Base-by-base conservation (phyloP, 768 basidiomycete species). In the Pilatotrama ljubarskyi region DNA sequence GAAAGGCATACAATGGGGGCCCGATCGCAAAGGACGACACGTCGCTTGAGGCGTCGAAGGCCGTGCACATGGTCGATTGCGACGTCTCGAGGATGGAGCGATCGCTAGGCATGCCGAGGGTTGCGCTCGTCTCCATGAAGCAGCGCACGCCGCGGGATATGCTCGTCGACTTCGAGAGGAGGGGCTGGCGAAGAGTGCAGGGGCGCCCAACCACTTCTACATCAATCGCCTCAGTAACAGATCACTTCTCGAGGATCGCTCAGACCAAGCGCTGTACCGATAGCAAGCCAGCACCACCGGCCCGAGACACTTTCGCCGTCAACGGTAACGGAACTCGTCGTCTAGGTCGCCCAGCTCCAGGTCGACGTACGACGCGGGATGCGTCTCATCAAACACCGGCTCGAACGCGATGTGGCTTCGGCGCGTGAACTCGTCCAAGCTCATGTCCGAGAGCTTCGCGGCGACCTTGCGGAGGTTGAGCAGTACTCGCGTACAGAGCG, bases 401-500 rank as follows among this genome's bases (percentile, higher is more conserved):
- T 43, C 42, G 42, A 54, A 44, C 29, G 29, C 52, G 42, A 44
- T 11, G 32, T 25, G 18, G 32, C 52, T 54, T 11, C 26, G 26
- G 25, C n/a, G 52, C 9, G 32, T 35, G 42, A 20, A 35, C 36
- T 32, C 42, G 29, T 36, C 20, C 6, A 54, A 3, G 18, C 24
- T 44, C n/a, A 54, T 43, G 18, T 44, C 42, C 5, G 52, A 32
- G 15, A 54, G 26, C 29, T 20, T 35, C 41, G 52, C 52, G 13
- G 52, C 52, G 52, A 44, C 42, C 32, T 35, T 44, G 20, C 52
- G 52, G 4, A 54, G 52, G 52, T 54, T 54, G 29, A 54, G 52
- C 14, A 54, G 52, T 10, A 54, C 52, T 18, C 52, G 52, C 3
- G 42, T 44, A 26, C 52, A 54, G 29, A 54, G 42, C 11, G 52